These are phyloP conservation scores for Torulaspora maleeae DNA, from an alignment of 805 yeast species.

Conservation along the genomic window DNA sequence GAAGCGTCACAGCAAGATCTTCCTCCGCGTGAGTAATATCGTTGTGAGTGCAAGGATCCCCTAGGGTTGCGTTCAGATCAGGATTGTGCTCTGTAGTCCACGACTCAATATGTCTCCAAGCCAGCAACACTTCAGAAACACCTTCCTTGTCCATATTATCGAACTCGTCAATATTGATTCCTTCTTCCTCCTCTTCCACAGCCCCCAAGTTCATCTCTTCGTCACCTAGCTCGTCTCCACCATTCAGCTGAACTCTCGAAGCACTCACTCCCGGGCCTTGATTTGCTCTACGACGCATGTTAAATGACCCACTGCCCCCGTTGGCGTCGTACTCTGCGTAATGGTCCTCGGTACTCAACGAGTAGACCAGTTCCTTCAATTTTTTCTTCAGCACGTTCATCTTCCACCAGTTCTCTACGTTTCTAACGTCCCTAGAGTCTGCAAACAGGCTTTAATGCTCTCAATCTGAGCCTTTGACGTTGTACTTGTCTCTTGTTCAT, in stretches of 20 bases:
- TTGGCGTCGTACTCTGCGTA: conserved; percentile 61
- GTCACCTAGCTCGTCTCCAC: conserved; percentile 13
- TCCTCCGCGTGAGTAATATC: conserved; percentile 81
- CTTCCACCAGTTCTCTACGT: neutral
- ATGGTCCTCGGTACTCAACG: conserved; percentile 61
- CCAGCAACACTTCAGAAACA: conserved; percentile 64
- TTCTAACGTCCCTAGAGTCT: neutral
- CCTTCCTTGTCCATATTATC: conserved; percentile 44
- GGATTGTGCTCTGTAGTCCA: conserved; percentile 79
- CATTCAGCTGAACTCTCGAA: conserved; percentile 19
- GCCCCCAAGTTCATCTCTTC: conserved; percentile 20
- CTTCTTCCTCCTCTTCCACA: conserved; percentile 30
- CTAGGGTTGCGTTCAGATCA: conserved; percentile 73
- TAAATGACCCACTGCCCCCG: conserved; percentile 30
- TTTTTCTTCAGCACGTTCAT: conserved; percentile 42
- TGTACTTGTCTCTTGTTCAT: neutral
- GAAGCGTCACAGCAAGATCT: conserved; percentile 70
- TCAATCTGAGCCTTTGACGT: neutral
- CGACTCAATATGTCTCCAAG: conserved; percentile 85
- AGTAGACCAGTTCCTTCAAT: conserved; percentile 56
- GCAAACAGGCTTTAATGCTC: neutral
- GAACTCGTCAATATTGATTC: conserved; percentile 39
- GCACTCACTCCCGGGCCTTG: conserved; percentile 15
- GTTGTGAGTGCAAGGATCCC: conserved; percentile 70
- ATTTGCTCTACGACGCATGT: conserved; percentile 26